Conservation (phyloP, 2,329 filamentous ascomycete species). For the Salinomyces thailandicus region DNA sequence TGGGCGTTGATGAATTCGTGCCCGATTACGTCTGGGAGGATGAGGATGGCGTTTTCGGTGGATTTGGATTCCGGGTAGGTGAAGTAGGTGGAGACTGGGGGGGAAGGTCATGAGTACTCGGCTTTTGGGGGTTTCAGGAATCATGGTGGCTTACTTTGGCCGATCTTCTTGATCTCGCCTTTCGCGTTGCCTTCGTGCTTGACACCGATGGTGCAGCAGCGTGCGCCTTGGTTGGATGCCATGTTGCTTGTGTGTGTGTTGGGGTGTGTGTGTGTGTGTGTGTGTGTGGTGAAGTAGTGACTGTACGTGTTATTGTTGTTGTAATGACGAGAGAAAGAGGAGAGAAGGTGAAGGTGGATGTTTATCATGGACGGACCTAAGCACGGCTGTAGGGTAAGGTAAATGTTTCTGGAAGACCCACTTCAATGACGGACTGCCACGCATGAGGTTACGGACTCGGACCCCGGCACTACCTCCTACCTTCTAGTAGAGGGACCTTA, state of each 20-base stretch:
- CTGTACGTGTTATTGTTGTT: no score
- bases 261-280: background rate
- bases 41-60: constrained; percentile 46
- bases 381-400: no score
- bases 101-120: constrained; percentile 1
- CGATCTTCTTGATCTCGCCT: constrained; percentile 26
- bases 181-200: constrained; percentile 27
- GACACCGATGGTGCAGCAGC: constrained; percentile 31
- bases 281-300: background rate
- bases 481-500: no score
- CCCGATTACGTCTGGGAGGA: constrained; percentile 50
- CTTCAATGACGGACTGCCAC: no score
- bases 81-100: constrained; percentile 46
- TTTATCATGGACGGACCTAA: no score
- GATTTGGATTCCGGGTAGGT: constrained; percentile 42
- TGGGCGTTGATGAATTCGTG: constrained; percentile 42
- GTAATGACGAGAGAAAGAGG: no score
- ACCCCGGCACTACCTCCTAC: no score
- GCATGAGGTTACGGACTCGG: no score
- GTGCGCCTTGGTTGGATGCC: constrained; percentile 27
- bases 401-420: no score
- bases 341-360: no score
- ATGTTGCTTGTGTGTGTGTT: constrained; percentile 13
- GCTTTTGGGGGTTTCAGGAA: background rate
- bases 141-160: constrained; percentile 17